Evolutionary conservation across 768 basidiomycete genomes (phyloP).

Genomic region (Russula virescens): DNA sequence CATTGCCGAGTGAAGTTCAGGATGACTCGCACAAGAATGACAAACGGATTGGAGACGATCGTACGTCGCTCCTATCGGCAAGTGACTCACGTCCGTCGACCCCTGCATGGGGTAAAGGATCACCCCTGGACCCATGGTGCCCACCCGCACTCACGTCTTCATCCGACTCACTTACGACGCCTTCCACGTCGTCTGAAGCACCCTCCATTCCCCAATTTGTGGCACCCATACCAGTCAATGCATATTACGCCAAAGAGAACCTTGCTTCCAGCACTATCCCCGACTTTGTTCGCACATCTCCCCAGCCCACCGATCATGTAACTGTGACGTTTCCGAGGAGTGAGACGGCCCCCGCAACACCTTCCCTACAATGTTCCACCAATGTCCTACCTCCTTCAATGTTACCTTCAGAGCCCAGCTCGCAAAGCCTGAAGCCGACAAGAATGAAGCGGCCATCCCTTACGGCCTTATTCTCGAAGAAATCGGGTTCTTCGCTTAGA

Average conservation of each 20-base stretch:
- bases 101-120: slow-evolving; percentile 17
- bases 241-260: slow-evolving; percentile 27
- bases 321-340: slow-evolving; percentile 43
- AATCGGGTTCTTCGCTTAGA: slow-evolving; percentile 46
- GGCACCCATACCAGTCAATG: slow-evolving; percentile 1
- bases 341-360: slow-evolving; percentile 30
- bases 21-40: slow-evolving; percentile 1
- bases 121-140: slow-evolving; percentile 16
- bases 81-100: slow-evolving; percentile 22
- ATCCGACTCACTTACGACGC: slow-evolving; percentile 23
- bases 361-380: slow-evolving; percentile 35
- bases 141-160: slow-evolving; percentile 21
- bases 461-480: slow-evolving; percentile 62
- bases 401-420: slow-evolving; percentile 29
- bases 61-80: slow-evolving; percentile 13
- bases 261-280: slow-evolving; percentile 31
- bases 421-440: slow-evolving; percentile 34
- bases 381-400: slow-evolving; percentile 31
- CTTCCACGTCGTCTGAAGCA: slow-evolving; percentile 21
- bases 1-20: not conserved
- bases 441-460: slow-evolving; percentile 63
- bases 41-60: slow-evolving; percentile 4
- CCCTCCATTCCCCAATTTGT: slow-evolving; percentile 12
- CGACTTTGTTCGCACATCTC: slow-evolving; percentile 28
- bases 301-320: slow-evolving; percentile 19